These are phyloP conservation scores for Phytopythium sindhum DNA, from an alignment of 352 stramenopile species.

Conservation along the genomic window DNA sequence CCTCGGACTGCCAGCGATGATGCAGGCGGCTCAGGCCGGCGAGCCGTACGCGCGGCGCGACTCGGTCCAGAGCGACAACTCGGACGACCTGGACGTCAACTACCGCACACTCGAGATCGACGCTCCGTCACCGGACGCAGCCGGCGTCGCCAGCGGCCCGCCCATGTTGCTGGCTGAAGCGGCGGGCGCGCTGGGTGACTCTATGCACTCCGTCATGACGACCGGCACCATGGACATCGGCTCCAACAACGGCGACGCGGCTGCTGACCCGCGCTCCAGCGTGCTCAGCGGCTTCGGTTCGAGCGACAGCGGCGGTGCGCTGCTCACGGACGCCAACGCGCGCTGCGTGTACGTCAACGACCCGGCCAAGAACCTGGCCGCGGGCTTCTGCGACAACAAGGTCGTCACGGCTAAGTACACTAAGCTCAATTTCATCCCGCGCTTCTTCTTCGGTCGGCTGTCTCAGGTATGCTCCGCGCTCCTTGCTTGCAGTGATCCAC, in stretches of 20 bases:
- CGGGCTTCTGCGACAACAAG: constrained; percentile 75
- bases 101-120: constrained; percentile 46
- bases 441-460: constrained; percentile 81
- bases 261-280: neutral
- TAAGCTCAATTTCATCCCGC: constrained; percentile 81
- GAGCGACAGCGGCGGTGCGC: constrained; percentile 11
- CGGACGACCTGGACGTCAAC: constrained; percentile 36
- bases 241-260: neutral
- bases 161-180: neutral
- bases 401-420: constrained; percentile 87
- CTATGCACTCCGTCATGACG: constrained; percentile 1
- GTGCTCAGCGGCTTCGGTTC: neutral
- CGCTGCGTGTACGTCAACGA: constrained; percentile 78
- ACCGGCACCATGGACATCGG: neutral
- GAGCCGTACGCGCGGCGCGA: constrained; percentile 16
- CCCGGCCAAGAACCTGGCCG: constrained; percentile 37
- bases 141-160: neutral
- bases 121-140: constrained; percentile 13
- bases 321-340: constrained; percentile 41
- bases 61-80: constrained; percentile 34
- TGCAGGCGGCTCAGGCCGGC: constrained; percentile 3
- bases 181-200: neutral
- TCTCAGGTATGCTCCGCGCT: constrained; percentile 34
- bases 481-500: neutral
- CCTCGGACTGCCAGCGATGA: neutral